Percentiles rank a stretch among this genome's conserved stretches.
phyloP scores from a whole-genome alignment of 169 alveolate genomes.

The Plasmodium sp. region DNA sequence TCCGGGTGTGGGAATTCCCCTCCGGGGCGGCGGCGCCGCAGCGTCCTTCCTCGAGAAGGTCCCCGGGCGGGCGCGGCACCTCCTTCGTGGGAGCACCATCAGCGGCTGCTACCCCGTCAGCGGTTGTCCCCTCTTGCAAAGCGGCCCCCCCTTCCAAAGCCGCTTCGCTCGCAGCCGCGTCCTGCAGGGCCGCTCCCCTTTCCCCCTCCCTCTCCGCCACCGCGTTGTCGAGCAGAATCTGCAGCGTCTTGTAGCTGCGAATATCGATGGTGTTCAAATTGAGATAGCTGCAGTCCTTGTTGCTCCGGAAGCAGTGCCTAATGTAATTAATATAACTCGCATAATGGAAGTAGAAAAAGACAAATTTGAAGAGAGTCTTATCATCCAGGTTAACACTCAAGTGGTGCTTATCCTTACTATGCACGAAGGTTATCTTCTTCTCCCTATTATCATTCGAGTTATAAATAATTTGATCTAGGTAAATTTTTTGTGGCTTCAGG shows the following conservation, averaged over 20 bases:
- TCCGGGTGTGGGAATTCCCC: neutral
- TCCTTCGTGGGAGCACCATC: neutral
- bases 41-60: neutral
- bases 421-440: conserved; percentile 1
- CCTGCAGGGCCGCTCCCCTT: neutral
- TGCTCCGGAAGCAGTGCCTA: neutral
- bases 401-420: conserved; percentile 14
- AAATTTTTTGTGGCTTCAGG: conserved; percentile 41
- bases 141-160: neutral
- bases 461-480: conserved; percentile 36
- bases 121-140: neutral
- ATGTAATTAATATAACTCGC: conserved; percentile 9
- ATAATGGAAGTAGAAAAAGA: conserved; percentile 39
- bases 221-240: conserved; percentile 35
- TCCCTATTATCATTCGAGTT: conserved; percentile 23
- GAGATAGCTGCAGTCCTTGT: neutral
- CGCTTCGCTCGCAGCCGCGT: neutral
- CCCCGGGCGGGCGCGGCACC: neutral
- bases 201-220: neutral
- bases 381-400: conserved; percentile 27
- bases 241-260: conserved; percentile 51
- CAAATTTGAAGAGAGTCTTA: conserved; percentile 19
- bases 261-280: conserved; percentile 54
- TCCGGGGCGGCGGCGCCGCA: neutral
- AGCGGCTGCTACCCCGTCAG: neutral